These are phyloP conservation scores for Verticillium nubilum DNA, from an alignment of 2,329 filamentous ascomycete species.

Conservation along the genomic window DNA sequence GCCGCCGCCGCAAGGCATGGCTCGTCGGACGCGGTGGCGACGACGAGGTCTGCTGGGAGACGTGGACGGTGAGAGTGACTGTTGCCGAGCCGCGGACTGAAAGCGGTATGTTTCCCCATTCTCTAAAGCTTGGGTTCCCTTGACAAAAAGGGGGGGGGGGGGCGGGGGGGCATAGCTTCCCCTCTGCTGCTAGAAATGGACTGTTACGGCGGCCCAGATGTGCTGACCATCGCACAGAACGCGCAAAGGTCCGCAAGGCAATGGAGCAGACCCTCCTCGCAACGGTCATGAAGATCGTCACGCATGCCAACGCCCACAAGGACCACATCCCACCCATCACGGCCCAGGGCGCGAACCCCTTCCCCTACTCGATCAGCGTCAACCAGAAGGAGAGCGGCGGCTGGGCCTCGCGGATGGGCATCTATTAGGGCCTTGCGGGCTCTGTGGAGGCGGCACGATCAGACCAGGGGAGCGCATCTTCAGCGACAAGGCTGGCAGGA, in stretches of 20 bases:
- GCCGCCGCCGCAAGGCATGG: slow-evolving; percentile 75
- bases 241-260: slow-evolving; percentile 79
- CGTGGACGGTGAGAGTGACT: slow-evolving; percentile 91
- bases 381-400: slow-evolving; percentile 74
- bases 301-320: slow-evolving; percentile 80
- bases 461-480: no score
- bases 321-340: slow-evolving; percentile 97
- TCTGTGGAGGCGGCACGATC: no score
- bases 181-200: no score
- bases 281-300: slow-evolving; percentile 84
- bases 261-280: slow-evolving; percentile 88
- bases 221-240: slow-evolving; percentile 50
- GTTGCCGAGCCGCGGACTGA: slow-evolving; percentile 86
- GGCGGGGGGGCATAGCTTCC: no score
- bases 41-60: slow-evolving; percentile 95
- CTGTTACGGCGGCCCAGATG: no score
- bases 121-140: no score
- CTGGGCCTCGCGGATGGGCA: slow-evolving; percentile 75
- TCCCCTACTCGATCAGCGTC: slow-evolving; percentile 88
- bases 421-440: slow-evolving; percentile 45
- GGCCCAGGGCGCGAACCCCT: slow-evolving; percentile 88
- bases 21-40: slow-evolving; percentile 68
- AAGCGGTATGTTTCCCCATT: slow-evolving; percentile 54
- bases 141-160: no score
- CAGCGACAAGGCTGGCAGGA: no score